Evolutionary conservation across 2,329 filamentous ascomycete species (phyloP).

Genomic region (Scedosporium dehoogii): DNA sequence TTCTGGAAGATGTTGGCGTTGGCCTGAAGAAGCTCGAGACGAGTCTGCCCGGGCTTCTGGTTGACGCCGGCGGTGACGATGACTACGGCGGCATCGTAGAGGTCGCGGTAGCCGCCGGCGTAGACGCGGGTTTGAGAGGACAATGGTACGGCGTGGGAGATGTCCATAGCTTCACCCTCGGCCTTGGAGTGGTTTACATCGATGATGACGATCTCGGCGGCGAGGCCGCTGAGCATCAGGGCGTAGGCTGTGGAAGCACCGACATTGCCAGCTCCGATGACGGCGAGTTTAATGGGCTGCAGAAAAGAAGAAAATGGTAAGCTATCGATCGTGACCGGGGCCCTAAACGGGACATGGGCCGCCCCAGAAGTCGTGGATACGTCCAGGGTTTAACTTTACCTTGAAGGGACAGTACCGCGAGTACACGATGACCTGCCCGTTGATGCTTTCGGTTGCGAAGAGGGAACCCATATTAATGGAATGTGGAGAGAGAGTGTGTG

Average conservation of each 20-base stretch:
- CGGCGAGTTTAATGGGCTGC: conserved; percentile 18
- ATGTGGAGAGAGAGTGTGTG: neutral
- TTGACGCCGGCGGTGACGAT: conserved; percentile 23
- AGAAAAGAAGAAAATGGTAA: neutral
- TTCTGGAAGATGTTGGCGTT: conserved; percentile 19
- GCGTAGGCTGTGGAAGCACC: conserved; percentile 21
- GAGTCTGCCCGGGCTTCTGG: conserved; percentile 22
- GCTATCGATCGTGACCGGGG: neutral
- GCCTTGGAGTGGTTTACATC: conserved; percentile 20
- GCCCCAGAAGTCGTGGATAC: too few species aligned
- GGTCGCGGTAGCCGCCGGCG: conserved; percentile 17
- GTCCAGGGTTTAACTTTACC: neutral
- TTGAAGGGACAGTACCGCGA: conserved; percentile 1
- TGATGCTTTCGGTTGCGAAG: neutral
- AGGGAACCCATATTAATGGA: neutral
- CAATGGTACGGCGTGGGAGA: conserved; percentile 20
- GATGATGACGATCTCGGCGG: conserved; percentile 20
- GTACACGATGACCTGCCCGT: neutral
- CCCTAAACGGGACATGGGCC: neutral
- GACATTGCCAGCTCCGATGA: conserved; percentile 16
- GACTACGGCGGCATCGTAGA: conserved; percentile 18
- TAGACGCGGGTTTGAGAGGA: conserved; percentile 17
- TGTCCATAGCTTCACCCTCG: conserved; percentile 19
- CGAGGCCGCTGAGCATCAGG: conserved; percentile 18
- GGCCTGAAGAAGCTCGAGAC: conserved; percentile 20